Percentiles rank a stretch among this genome's conserved stretches.
phyloP scores from a whole-genome alignment of 2,329 filamentous ascomycete genomes.

The Huntiella abstrusa region DNA sequence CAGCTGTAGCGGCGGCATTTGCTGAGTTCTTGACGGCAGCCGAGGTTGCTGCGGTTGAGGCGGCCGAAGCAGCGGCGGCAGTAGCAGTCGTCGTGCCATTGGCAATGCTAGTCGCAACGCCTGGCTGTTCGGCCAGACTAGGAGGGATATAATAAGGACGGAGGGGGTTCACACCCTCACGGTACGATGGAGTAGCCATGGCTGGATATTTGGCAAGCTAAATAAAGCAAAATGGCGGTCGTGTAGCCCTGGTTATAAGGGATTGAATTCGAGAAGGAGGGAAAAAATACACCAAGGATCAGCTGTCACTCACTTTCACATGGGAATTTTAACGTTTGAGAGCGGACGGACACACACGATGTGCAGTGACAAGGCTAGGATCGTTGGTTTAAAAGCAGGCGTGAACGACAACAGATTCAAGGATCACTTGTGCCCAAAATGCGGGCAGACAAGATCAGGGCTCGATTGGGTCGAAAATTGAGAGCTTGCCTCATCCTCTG shows the following conservation, averaged over 20 bases:
- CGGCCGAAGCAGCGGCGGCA: constrained; percentile 23
- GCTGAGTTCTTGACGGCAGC: constrained; percentile 26
- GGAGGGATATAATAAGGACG: constrained; percentile 51
- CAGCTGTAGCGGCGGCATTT: constrained; percentile 8
- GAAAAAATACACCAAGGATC: not conserved
- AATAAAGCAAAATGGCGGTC: too few species aligned
- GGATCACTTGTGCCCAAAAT: constrained; percentile 9
- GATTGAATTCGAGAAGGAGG: not conserved
- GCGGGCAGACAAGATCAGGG: constrained; percentile 6
- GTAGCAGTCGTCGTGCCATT: constrained; percentile 19
- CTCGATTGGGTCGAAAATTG: constrained; percentile 11
- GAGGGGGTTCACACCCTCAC: constrained; percentile 40
- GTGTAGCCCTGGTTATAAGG: not conserved
- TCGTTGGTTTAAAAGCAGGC: not conserved
- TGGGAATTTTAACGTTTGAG: not conserved
- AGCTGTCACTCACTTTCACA: not conserved
- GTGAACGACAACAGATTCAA: not conserved
- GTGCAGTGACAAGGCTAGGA: not conserved
- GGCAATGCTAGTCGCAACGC: constrained; percentile 19
- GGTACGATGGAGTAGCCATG: constrained; percentile 23
- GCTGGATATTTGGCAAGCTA: not conserved
- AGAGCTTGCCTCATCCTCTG: constrained; percentile 11
- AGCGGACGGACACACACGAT: too few species aligned
- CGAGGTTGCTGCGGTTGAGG: constrained; percentile 14
- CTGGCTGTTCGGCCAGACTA: constrained; percentile 27